These are phyloP conservation scores for Boletus patriciae DNA, from an alignment of 768 basidiomycete species.

Conservation along the genomic window DNA sequence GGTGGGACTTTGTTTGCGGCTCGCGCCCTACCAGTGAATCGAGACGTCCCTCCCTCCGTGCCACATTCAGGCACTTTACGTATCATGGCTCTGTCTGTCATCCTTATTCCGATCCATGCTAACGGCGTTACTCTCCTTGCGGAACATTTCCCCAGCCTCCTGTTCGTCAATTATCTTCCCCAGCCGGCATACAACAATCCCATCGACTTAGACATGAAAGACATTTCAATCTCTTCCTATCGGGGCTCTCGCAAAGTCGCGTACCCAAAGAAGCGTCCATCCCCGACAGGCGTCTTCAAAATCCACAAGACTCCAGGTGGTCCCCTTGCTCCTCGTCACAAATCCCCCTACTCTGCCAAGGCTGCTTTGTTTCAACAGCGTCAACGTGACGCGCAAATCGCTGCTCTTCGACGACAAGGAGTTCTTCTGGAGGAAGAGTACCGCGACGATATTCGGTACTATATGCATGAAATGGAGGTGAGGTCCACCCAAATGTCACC, in stretches of 20 bases:
- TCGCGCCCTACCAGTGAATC: not conserved
- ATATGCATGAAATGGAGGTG: constrained; percentile 99
- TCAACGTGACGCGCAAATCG: constrained; percentile 67
- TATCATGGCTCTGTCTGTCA: constrained; percentile 6
- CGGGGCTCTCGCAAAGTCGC: constrained; percentile 61
- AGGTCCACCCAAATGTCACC: constrained; percentile 31
- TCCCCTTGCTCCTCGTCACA: constrained; percentile 50
- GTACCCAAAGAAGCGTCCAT: constrained; percentile 86
- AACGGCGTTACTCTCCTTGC: constrained; percentile 22
- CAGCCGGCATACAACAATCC: constrained; percentile 37
- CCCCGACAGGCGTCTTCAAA: constrained; percentile 76
- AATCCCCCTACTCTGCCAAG: constrained; percentile 68
- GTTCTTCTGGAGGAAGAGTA: constrained; percentile 94
- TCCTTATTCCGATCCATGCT: constrained; percentile 13
- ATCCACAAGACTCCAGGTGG: constrained; percentile 52
- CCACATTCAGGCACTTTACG: constrained; percentile 1
- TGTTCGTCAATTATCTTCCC: constrained; percentile 45
- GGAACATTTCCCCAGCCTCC: constrained; percentile 37
- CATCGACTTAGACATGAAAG: constrained; percentile 65
- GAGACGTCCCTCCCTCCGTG: not conserved
- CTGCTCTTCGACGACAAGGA: constrained; percentile 68
- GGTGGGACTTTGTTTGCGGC: not conserved
- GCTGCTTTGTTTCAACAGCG: constrained; percentile 59
- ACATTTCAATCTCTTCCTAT: constrained; percentile 58
- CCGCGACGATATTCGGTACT: constrained; percentile 84